These are phyloP conservation scores for Xylaria hypoxylon DNA, from an alignment of 2,329 filamentous ascomycete species.

Conservation along the genomic window DNA sequence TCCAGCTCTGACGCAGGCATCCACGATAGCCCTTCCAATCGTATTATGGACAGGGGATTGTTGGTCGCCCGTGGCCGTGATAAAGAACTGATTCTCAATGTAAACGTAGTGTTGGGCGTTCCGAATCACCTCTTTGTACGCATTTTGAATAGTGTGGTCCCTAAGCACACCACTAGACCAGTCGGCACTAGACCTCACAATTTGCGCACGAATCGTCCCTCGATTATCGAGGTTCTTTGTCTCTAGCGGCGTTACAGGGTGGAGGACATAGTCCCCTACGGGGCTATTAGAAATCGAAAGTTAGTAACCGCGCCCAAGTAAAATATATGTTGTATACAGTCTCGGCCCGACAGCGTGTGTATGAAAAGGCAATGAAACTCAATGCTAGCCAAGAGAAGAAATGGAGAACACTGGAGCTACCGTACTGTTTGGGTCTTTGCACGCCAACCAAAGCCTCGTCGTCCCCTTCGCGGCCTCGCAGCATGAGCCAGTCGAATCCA, in stretches of 20 bases:
- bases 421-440: conserved; percentile 80
- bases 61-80: conserved; percentile 90
- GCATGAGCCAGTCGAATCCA: conserved; percentile 83
- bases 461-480: conserved; percentile 80
- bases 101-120: conserved; percentile 94
- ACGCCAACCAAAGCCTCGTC: conserved; percentile 90
- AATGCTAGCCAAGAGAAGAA: not conserved
- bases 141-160: conserved; percentile 88
- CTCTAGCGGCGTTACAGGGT: conserved; percentile 78
- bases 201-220: conserved; percentile 82
- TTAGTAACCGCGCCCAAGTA: conserved; percentile 13
- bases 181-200: conserved; percentile 90
- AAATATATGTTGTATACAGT: not conserved
- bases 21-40: conserved; percentile 89
- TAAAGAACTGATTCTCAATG: conserved; percentile 99
- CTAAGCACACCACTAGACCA: conserved; percentile 92
- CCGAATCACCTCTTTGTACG: conserved; percentile 85
- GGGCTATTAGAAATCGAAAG: conserved; percentile 58
- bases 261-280: conserved; percentile 85
- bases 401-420: not conserved
- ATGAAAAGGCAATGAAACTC: not conserved
- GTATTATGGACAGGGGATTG: conserved; percentile 88
- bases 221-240: conserved; percentile 72
- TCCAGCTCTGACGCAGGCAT: conserved; percentile 83
- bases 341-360: too few species aligned